These are phyloP conservation scores for Obba rivulosa DNA, from an alignment of 768 basidiomycete genomes.

Conservation along the genomic window DNA sequence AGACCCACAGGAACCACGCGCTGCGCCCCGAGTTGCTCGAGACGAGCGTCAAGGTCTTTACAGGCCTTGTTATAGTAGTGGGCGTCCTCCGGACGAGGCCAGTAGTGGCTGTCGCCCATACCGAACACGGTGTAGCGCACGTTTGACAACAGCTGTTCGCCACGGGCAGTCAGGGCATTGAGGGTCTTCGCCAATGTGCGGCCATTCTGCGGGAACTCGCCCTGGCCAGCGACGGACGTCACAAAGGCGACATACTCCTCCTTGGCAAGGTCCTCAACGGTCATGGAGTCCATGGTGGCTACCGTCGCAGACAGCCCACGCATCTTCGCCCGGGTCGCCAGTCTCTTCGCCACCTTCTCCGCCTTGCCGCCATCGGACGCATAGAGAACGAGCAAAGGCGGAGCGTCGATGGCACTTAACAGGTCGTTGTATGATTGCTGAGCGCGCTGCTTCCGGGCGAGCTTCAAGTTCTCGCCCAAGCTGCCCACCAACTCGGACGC, in stretches of 20 bases:
- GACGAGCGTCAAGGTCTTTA: conserved; percentile 80
- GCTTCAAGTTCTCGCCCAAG: conserved; percentile 78
- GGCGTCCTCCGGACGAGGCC: conserved; percentile 95
- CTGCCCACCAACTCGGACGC: conserved; percentile 80
- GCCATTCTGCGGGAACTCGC: conserved; percentile 96
- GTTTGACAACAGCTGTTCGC: conserved; percentile 54
- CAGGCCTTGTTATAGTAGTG: conserved; percentile 97
- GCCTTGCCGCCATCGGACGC: conserved; percentile 93
- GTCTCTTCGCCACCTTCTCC: conserved; percentile 93
- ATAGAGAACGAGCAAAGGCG: conserved; percentile 85
- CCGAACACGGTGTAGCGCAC: conserved; percentile 83
- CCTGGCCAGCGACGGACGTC: conserved; percentile 93
- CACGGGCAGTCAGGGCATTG: conserved; percentile 55
- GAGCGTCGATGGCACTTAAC: conserved; percentile 79
- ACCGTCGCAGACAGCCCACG: conserved; percentile 76
- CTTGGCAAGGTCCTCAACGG: conserved; percentile 66
- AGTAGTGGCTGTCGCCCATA: conserved; percentile 98
- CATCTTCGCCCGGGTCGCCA: conserved; percentile 76
- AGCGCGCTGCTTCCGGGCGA: conserved; percentile 76
- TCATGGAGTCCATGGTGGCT: conserved; percentile 75
- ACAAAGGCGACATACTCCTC: conserved; percentile 71
- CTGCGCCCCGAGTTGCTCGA: conserved; percentile 76
- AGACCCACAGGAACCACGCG: conserved; percentile 74
- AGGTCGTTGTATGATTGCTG: conserved; percentile 81
- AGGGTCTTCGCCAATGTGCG: conserved; percentile 84